phyloP scores from a whole-genome alignment of 257 asterid species.

The Penstemon eatonii region DNA sequence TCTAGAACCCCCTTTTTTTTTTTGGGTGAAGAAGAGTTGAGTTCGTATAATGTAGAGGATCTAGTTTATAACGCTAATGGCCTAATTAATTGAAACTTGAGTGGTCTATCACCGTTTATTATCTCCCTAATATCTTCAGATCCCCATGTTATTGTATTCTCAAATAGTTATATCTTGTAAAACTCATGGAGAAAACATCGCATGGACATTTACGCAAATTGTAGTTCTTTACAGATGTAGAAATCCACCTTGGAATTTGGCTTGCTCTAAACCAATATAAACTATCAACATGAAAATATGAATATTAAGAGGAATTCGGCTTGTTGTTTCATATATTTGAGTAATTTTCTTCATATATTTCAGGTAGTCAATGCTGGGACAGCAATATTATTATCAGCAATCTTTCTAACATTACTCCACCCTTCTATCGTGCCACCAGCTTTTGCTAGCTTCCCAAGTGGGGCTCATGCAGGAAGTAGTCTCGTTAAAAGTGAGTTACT shows the following conservation, averaged over 20 bases:
- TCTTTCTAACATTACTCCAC: slow-evolving; percentile 51
- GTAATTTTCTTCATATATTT: slow-evolving; percentile 6
- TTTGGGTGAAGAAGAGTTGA: no score
- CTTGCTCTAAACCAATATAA: neutral
- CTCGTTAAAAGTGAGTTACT: slow-evolving; percentile 59
- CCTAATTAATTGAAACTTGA: neutral
- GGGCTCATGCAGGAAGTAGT: slow-evolving; percentile 53
- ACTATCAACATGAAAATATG: neutral
- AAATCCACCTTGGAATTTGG: neutral
- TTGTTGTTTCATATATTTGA: slow-evolving; percentile 1
- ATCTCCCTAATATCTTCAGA: neutral
- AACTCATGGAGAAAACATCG: neutral
- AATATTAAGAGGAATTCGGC: neutral
- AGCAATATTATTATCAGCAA: slow-evolving; percentile 59
- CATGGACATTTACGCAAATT: neutral
- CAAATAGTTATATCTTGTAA: neutral
- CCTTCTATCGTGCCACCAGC: slow-evolving; percentile 73
- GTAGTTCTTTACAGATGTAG: neutral
- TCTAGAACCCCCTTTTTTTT: no score
- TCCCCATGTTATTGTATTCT: neutral
- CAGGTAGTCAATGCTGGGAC: slow-evolving; percentile 67
- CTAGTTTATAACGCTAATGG: no score
- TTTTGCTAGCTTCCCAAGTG: slow-evolving; percentile 56
- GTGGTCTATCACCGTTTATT: neutral
- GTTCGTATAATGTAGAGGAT: no score